Evolutionary conservation across 108 stramenopile species (phyloP).

Genomic region (Bacterosira constricta): DNA sequence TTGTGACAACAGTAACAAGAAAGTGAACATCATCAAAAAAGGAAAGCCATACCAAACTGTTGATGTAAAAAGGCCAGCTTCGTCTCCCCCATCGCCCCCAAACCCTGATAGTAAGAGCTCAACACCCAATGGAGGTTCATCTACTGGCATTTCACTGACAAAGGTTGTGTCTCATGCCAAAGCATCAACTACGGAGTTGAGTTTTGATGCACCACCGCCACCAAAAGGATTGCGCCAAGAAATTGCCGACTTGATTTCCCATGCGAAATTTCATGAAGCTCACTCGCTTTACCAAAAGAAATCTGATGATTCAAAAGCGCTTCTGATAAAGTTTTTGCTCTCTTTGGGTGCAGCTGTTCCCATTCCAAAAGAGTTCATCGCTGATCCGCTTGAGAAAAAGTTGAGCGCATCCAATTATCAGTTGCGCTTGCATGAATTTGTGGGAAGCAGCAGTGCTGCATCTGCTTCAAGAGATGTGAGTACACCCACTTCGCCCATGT

Average conservation of each 20-base stretch:
- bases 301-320: not conserved
- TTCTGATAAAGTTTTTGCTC: conserved; percentile 43
- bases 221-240: conserved; percentile 22
- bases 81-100: conserved; percentile 8
- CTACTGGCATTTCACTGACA: not conserved
- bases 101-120: not conserved
- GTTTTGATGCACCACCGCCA: conserved; percentile 30
- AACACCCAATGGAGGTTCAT: not conserved
- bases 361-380: conserved; percentile 64
- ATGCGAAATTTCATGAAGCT: conserved; percentile 38
- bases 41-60: conserved; percentile 10
- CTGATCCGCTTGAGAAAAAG: conserved; percentile 51
- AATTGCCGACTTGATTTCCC: conserved; percentile 22
- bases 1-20: not conserved
- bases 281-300: conserved; percentile 4
- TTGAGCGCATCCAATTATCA: conserved; percentile 46
- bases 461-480: conserved; percentile 29
- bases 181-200: not conserved
- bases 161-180: not conserved
- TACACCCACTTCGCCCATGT: too few species aligned
- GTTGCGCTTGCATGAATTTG: conserved; percentile 12
- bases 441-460: conserved; percentile 23
- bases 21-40: not conserved
- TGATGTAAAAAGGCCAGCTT: not conserved
- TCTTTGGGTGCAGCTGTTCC: conserved; percentile 69